Evolutionary conservation across 108 stramenopile species (phyloP), one percentile per base, ranked within the genome.

Genomic region (Asterionellopsis glacialis): DNA sequence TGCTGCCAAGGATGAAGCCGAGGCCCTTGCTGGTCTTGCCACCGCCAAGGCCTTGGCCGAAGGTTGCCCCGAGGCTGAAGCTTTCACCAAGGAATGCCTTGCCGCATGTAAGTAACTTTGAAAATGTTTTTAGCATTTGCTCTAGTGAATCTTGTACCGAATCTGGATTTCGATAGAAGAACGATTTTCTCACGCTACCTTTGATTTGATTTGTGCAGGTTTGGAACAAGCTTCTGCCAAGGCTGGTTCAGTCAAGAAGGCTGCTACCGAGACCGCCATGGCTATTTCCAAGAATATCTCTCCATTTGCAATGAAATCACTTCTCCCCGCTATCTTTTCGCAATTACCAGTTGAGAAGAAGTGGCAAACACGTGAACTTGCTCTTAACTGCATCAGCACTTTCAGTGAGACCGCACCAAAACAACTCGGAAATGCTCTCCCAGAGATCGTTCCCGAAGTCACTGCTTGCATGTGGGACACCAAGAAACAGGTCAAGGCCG

Each of bases 401-500:
- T 93, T 95, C 76, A 74, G 65, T 23, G 71, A 61, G 47, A 58
- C 43, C 28, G 91, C 88, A 16, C 92, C 93, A n/a, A 84, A 81
- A 61, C 89, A 93, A 60, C 73, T 95, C 6, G 89, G 84, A 53
- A 78, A 84, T 60, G 81, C 87, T 43, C 88, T 97, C 60, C 93
- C 92, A 11, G 83, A 90, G 72, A 61, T 98, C 21, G 92, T 98
- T 24, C 97, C 97, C 33, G 94, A 94, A 61, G 86, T 98, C 39
- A 94, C 97, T 13, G 90, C 91, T 6, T 94, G 88, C 64, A 95
- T 98, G 94, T 95, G 95, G 92, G 97, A 97, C 78, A 94, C 97
- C 57, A 97, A 97, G 93, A 96, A 95, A 81, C 92, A 95, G 77
- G 88, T 97, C 64, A 94, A 93, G 86, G 78, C 68, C 41, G 96